A percentile compares a stretch with the other conserved stretches of the same genome.
phyloP scores from a whole-genome alignment of 164 flowering plant species.

The Euptelea pleiosperma region DNA sequence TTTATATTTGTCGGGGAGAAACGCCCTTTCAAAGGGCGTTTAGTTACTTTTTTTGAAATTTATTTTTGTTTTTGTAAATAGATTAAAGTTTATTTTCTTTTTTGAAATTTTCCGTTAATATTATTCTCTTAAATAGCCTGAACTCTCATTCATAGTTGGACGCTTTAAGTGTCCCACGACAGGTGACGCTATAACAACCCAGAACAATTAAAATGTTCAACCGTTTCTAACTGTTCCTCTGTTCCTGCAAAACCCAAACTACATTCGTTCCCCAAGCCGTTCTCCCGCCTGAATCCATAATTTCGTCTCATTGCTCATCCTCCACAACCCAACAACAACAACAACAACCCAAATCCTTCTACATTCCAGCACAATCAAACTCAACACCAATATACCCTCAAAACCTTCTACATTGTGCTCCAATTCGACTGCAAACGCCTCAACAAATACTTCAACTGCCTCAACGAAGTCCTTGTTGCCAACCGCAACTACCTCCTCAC shows the following conservation, averaged over 20 bases:
- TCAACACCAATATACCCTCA: too few relatives aligned
- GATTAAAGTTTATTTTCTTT: too few relatives aligned
- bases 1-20: too few relatives aligned
- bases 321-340: not conserved
- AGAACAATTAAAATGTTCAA: constrained; percentile 3
- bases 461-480: constrained; percentile 48
- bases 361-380: too few relatives aligned
- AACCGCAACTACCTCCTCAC: constrained; percentile 41
- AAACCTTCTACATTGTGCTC: constrained; percentile 54
- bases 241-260: constrained; percentile 4
- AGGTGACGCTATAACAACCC: too few relatives aligned
- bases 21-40: too few relatives aligned
- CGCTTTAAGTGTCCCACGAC: too few relatives aligned
- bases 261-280: not conserved
- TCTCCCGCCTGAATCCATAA: not conserved
- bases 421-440: constrained; percentile 53
- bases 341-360: constrained; percentile 3
- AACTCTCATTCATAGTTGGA: too few relatives aligned
- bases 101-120: too few relatives aligned
- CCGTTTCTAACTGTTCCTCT: constrained; percentile 6
- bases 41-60: too few relatives aligned
- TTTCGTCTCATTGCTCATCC: not conserved
- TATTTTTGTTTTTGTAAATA: too few relatives aligned
- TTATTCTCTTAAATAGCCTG: too few relatives aligned
- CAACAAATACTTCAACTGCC: constrained; percentile 54